Base-by-base conservation (phyloP, 169 alveolate species). In the Cryptosporidium viatorum region DNA sequence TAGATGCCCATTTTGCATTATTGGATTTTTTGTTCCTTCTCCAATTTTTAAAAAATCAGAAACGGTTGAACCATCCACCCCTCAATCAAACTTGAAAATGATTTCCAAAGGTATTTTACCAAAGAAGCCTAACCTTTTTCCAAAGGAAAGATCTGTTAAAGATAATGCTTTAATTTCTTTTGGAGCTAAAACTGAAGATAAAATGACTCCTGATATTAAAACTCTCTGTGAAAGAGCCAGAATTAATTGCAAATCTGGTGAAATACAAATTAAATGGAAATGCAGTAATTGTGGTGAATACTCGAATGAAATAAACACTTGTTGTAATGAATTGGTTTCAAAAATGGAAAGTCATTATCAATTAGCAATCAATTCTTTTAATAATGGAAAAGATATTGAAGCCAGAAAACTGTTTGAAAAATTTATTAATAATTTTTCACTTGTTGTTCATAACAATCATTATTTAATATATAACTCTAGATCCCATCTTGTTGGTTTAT, bases 401-500 rank as follows among this genome's bases (percentile, higher is more conserved):
- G 95, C 97, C 18, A 93, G 92, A 73, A 87, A 91, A 58, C 33
- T 86, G 48, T 92, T 94, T 48, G 86, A 91, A 37, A 91, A 91
- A 37, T 85, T 96, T 50, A 87, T 94, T 51, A 71, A 75, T 16
- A 92, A 86, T 43, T 95, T 92, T 93, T 89, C 95, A 55, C 91
- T 94, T 41, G 52, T 92, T 8, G 86, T 95, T n/a, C 97, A 96
- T 87, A 94, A 94, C n/a, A 93, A 94, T 52, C 97, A 96, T 86
- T 93, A 94, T 43, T 69, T 94, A 21, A 51, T 96, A 58, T 96
- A 94, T 87, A 95, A 95, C 84, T 92, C 96, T 1, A 71, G 94
- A 59, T 91, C 94, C 14, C 48, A 95, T 31, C 93, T 95, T 29
- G 97, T 97, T 1, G 98, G 98, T 14, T 74, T 96, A 21, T 85